These are phyloP conservation scores for Endotrypanum monterogeii DNA, from an alignment of 208 protist species.

Conservation along the genomic window DNA sequence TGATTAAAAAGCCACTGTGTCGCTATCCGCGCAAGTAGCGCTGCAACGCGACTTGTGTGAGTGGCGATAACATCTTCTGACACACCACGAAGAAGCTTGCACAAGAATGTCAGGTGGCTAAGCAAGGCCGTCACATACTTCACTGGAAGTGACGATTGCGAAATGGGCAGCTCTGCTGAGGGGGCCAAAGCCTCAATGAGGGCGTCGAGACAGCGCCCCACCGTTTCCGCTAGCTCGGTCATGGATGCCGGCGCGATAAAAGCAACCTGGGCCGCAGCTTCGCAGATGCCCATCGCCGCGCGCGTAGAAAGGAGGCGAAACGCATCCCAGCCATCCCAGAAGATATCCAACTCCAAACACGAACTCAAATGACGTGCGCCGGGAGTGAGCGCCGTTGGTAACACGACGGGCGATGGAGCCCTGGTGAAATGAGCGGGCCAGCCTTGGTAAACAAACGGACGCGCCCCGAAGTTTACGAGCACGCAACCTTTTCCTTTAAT, in stretches of 20 bases:
- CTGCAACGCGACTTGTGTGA: conserved; percentile 15
- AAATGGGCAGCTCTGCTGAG: conserved; percentile 15
- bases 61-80: conserved; percentile 7
- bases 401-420: conserved; percentile 10
- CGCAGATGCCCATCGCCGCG: conserved; percentile 46
- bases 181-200: conserved; percentile 23
- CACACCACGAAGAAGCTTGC: conserved; percentile 28
- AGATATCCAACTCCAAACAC: conserved; percentile 7
- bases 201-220: conserved; percentile 43
- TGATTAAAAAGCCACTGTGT: conserved; percentile 25
- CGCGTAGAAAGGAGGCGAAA: conserved; percentile 80
- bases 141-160: conserved; percentile 18
- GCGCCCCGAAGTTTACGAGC: conserved; percentile 83
- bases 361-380: conserved; percentile 1
- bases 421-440: not conserved
- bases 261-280: conserved; percentile 18
- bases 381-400: not conserved
- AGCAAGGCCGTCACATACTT: conserved; percentile 28
- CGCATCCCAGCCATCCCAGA: conserved; percentile 67
- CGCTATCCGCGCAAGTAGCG: conserved; percentile 23
- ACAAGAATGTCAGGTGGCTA: conserved; percentile 28
- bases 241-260: conserved; percentile 17
- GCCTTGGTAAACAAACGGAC: conserved; percentile 55
- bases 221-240: conserved; percentile 29
- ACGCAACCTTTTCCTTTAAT: conserved; percentile 74